Conservation (phyloP, 192 early-diverging fungal species). For the Diversispora eburnea region DNA sequence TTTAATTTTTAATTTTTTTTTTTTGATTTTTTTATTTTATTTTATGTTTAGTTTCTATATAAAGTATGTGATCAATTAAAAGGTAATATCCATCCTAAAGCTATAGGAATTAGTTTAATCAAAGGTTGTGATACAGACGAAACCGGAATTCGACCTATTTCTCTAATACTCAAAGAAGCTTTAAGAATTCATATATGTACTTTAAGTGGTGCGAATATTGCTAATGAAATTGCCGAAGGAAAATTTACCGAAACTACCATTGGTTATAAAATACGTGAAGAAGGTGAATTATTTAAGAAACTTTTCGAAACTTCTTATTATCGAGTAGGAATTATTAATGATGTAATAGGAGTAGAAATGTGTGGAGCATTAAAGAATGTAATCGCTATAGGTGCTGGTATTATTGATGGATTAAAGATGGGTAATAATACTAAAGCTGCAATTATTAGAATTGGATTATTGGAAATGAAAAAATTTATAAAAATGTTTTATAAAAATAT, state of each 20-base stretch:
- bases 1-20: constrained; percentile 14
- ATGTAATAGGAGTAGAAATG: constrained; percentile 91
- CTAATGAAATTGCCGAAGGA: constrained; percentile 89
- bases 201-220: constrained; percentile 97
- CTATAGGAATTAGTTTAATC: constrained; percentile 92
- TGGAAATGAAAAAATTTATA: constrained; percentile 94
- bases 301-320: constrained; percentile 90
- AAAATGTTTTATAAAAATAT: constrained; percentile 78
- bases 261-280: constrained; percentile 63
- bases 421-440: constrained; percentile 98
- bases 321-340: constrained; percentile 77
- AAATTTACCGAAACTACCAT: constrained; percentile 96
- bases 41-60: constrained; percentile 66
- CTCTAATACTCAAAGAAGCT: constrained; percentile 48
- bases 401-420: constrained; percentile 88
- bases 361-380: constrained; percentile 99
- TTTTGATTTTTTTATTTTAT: background rate
- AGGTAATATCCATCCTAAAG: constrained; percentile 63
- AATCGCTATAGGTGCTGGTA: constrained; percentile 93
- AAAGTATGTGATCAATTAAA: constrained; percentile 79
- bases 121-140: constrained; percentile 85
- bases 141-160: constrained; percentile 75
- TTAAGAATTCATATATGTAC: constrained; percentile 77
- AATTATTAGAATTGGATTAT: constrained; percentile 90
- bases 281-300: constrained; percentile 75